Evolutionary conservation across 495 filamentous ascomycete genomes (phyloP).

Genomic region (Aspergillus bertholletiae): DNA sequence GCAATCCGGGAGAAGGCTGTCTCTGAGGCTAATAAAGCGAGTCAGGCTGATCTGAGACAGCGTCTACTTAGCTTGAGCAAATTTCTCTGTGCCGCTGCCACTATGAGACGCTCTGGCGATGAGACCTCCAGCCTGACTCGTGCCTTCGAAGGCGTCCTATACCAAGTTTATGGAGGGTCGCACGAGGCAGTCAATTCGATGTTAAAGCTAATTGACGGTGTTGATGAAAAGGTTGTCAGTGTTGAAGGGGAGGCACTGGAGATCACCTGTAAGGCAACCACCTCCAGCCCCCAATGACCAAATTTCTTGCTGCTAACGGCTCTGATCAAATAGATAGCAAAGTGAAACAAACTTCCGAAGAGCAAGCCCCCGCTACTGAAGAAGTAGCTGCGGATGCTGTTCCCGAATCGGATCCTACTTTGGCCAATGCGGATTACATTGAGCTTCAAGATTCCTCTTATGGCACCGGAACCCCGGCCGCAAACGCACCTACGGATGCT

Average conservation of each 20-base stretch:
- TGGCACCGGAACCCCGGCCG: conserved; percentile 15
- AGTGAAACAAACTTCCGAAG: conserved; percentile 57
- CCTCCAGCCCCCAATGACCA: background rate
- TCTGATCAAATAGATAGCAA: conserved; percentile 51
- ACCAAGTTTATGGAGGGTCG: conserved; percentile 85
- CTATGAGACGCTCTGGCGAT: conserved; percentile 61
- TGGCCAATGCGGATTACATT: conserved; percentile 72
- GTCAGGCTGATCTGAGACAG: conserved; percentile 47
- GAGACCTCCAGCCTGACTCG: conserved; percentile 66
- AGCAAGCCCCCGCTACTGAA: conserved; percentile 27
- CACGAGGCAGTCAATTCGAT: conserved; percentile 76
- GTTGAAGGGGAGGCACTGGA: conserved; percentile 61
- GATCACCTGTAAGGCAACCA: conserved; percentile 66
- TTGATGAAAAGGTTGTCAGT: conserved; percentile 64
- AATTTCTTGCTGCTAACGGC: conserved; percentile 22
- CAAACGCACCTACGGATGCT: conserved; percentile 13
- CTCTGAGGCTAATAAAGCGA: conserved; percentile 57
- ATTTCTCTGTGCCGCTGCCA: conserved; percentile 76
- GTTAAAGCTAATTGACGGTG: conserved; percentile 79
- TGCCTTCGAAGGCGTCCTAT: conserved; percentile 86
- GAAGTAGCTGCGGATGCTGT: conserved; percentile 28
- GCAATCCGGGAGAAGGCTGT: conserved; percentile 63
- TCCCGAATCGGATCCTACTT: conserved; percentile 66
- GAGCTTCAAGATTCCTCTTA: conserved; percentile 55
- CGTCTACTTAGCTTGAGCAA: conserved; percentile 67